phyloP scores from a whole-genome alignment of 192 early-diverging fungal species.

The Lobosporangium transversale region DNA sequence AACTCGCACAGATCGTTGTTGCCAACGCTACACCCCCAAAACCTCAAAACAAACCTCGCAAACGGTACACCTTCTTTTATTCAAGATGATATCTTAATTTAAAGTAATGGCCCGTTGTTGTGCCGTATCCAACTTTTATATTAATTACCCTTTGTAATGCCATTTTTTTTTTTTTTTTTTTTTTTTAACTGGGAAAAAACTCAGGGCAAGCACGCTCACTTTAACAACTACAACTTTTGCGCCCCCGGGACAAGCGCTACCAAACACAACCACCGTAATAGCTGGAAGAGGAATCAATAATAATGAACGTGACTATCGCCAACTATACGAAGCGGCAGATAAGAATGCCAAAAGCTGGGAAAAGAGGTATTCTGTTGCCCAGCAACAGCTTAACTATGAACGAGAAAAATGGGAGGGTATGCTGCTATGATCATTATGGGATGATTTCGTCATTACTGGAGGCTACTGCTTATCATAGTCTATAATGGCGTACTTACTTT shows the following conservation, averaged over 20 bases:
- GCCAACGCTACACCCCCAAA: slow-evolving; percentile 47
- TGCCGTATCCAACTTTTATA: too few relatives aligned
- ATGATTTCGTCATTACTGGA: too few relatives aligned
- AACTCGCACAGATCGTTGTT: slow-evolving; percentile 32
- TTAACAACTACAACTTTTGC: slow-evolving; percentile 36
- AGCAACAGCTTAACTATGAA: slow-evolving; percentile 43
- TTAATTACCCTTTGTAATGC: too few relatives aligned
- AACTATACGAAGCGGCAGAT: slow-evolving; percentile 16
- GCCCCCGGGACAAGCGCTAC: slow-evolving; percentile 1
- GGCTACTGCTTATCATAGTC: too few relatives aligned
- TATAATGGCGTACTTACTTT: too few relatives aligned
- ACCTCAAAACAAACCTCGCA: slow-evolving; percentile 39
- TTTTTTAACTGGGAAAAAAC: background rate
- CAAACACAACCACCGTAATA: background rate
- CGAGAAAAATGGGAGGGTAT: slow-evolving; percentile 49
- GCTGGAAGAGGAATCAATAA: background rate
- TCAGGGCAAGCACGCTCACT: slow-evolving; percentile 42
- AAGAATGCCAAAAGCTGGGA: slow-evolving; percentile 42
- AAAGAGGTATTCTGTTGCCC: slow-evolving; percentile 38
- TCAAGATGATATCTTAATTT: too few relatives aligned
- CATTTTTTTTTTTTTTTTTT: background rate
- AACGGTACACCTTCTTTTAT: slow-evolving; percentile 22
- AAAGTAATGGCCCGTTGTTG: too few relatives aligned
- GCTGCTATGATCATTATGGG: too few relatives aligned
- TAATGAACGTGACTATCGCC: slow-evolving; percentile 16